These are phyloP conservation scores for Leccinum aurantiacum DNA, from an alignment of 768 basidiomycete genomes.

Conservation along the genomic window DNA sequence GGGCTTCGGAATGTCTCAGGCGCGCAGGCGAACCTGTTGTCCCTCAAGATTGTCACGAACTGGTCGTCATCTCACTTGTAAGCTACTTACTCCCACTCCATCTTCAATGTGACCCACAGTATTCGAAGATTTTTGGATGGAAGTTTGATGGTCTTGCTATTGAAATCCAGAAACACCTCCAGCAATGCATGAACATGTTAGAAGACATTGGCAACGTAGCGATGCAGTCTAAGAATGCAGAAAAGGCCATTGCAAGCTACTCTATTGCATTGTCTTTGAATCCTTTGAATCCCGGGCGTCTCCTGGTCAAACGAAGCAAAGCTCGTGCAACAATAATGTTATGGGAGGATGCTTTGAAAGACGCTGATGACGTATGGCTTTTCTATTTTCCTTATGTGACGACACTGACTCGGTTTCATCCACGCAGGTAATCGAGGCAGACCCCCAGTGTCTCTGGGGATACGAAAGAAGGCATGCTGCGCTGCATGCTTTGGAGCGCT, in stretches of 20 bases:
- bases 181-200: neutral
- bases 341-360: slow-evolving; percentile 10
- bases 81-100: neutral
- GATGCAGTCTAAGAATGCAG: neutral
- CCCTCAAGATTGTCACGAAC: neutral
- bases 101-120: neutral
- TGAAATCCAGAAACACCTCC: neutral
- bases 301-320: slow-evolving; percentile 12
- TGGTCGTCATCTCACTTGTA: slow-evolving; percentile 11
- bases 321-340: neutral
- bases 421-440: neutral
- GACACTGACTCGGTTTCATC: neutral
- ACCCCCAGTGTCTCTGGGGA: neutral
- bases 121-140: slow-evolving; percentile 12
- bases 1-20: neutral
- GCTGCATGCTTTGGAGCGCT: neutral
- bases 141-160: slow-evolving; percentile 2
- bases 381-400: no score
- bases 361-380: neutral
- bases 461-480: slow-evolving; percentile 1
- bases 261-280: neutral
- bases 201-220: slow-evolving; percentile 2
- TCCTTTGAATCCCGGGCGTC: neutral
- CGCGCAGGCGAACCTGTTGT: no score
- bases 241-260: neutral